phyloP scores from a whole-genome alignment of 352 stramenopile genomes.

The Phytophthora podocarpi region DNA sequence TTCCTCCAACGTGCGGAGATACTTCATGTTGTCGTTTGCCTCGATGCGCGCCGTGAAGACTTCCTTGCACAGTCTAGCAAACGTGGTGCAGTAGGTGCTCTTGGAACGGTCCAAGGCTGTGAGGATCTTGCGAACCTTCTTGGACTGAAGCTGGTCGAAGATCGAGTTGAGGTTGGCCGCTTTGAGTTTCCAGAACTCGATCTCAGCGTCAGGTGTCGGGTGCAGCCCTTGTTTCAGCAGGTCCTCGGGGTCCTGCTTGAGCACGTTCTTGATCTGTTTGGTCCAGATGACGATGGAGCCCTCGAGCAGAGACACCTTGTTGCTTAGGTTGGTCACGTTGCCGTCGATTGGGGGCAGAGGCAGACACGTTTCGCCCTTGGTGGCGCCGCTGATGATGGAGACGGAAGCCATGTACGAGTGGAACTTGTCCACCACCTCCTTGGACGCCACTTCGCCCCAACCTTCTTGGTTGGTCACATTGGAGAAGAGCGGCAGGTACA shows the following conservation, averaged over 20 bases:
- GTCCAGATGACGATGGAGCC: conserved; percentile 98
- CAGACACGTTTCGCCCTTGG: conserved; percentile 97
- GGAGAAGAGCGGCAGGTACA: conserved; percentile 96
- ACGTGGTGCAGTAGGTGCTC: conserved; percentile 97
- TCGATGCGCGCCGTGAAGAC: conserved; percentile 96
- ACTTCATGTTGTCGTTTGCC: conserved; percentile 99
- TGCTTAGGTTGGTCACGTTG: conserved; percentile 82
- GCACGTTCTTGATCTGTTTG: conserved; percentile 98
- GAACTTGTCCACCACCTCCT: conserved; percentile 97
- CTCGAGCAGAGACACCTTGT: conserved; percentile 97
- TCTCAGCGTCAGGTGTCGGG: conserved; percentile 97
- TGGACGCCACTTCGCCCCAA: conserved; percentile 96
- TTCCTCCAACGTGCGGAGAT: conserved; percentile 95
- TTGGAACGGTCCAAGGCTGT: conserved; percentile 95
- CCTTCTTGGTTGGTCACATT: conserved; percentile 95
- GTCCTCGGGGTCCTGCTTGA: conserved; percentile 98
- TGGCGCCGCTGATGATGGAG: conserved; percentile 96
- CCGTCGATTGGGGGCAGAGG: conserved; percentile 93
- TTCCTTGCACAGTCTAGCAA: conserved; percentile 97
- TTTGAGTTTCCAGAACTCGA: conserved; percentile 98
- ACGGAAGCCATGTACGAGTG: conserved; percentile 96
- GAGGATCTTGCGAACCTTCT: conserved; percentile 95
- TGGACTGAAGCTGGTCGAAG: conserved; percentile 94
- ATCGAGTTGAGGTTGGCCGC: conserved; percentile 95
- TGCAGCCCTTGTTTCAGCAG: conserved; percentile 96